Conservation (phyloP, 495 filamentous ascomycete genomes). For the Hypoxylon rickii region DNA sequence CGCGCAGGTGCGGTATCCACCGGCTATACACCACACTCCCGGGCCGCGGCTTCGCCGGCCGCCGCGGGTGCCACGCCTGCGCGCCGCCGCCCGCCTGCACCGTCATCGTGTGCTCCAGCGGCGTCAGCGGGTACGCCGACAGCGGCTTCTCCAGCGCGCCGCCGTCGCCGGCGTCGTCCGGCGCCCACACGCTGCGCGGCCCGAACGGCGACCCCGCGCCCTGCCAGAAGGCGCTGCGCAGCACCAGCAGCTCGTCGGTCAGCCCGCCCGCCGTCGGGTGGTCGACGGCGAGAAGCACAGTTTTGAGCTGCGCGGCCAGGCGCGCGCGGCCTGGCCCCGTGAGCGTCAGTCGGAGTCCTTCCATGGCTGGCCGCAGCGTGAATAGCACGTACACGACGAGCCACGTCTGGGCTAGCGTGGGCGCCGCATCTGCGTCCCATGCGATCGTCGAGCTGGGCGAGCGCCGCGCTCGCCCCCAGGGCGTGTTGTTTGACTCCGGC, state of each 20-base stretch:
- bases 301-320: slow-evolving; percentile 55
- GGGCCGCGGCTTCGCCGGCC: slow-evolving; percentile 62
- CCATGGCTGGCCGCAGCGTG: slow-evolving; percentile 56
- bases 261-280: slow-evolving; percentile 46
- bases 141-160: slow-evolving; percentile 48
- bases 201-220: slow-evolving; percentile 68
- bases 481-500: slow-evolving; percentile 51
- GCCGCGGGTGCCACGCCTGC: slow-evolving; percentile 60
- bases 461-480: slow-evolving; percentile 52
- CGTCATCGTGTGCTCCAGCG: slow-evolving; percentile 61
- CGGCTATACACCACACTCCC: slow-evolving; percentile 68
- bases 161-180: slow-evolving; percentile 35
- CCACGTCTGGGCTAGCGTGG: slow-evolving; percentile 65
- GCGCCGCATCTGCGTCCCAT: slow-evolving; percentile 44
- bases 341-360: slow-evolving; percentile 58
- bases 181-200: slow-evolving; percentile 63
- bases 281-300: slow-evolving; percentile 55
- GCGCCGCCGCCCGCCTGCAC: slow-evolving; percentile 36
- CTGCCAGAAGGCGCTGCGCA: slow-evolving; percentile 67
- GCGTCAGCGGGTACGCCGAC: slow-evolving; percentile 56
- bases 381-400: slow-evolving; percentile 63
- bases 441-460: slow-evolving; percentile 43
- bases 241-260: slow-evolving; percentile 45
- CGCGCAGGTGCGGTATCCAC: slow-evolving; percentile 67
- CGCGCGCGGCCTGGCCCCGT: slow-evolving; percentile 44